Evolutionary conservation across 208 protist genomes (phyloP).

Genomic region (Endotrypanum monterogeii): DNA sequence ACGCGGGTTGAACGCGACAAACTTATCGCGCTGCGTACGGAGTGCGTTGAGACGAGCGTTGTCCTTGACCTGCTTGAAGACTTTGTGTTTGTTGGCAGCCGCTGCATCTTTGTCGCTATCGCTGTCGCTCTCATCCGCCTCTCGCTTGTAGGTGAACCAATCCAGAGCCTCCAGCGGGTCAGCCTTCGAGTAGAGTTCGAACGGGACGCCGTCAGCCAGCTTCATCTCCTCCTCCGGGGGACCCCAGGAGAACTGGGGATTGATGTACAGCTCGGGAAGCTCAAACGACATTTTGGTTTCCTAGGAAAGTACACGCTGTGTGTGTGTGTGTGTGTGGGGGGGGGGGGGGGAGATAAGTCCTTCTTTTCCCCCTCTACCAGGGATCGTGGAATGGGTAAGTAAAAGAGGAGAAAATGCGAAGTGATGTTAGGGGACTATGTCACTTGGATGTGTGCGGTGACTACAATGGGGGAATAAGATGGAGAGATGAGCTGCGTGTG

Average conservation of each 20-base stretch:
- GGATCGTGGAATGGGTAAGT: not conserved
- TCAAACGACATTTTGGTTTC: constrained; percentile 60
- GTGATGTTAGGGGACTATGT: not conserved
- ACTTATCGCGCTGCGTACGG: constrained; percentile 51
- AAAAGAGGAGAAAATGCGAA: not conserved
- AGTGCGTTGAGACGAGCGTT: constrained; percentile 71
- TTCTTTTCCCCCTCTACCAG: too few species aligned
- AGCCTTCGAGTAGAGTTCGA: constrained; percentile 72
- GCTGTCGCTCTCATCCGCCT: constrained; percentile 21
- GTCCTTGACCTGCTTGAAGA: constrained; percentile 71
- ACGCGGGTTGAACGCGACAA: constrained; percentile 16
- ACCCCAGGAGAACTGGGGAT: constrained; percentile 76
- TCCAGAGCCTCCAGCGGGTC: constrained; percentile 52
- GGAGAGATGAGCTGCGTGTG: not conserved
- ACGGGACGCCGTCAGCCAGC: constrained; percentile 49
- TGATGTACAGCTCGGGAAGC: constrained; percentile 76
- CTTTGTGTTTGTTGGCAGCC: constrained; percentile 37
- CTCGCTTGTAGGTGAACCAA: constrained; percentile 47
- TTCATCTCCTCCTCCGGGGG: constrained; percentile 76
- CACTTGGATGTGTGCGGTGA: not conserved
- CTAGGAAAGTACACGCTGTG: not conserved
- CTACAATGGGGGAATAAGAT: not conserved
- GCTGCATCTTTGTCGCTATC: constrained; percentile 35
- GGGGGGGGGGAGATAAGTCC: too few species aligned
- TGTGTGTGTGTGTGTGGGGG: constrained; percentile 5